Evolutionary conservation across 73 alveolate species (phyloP).

Genomic region (Stentor roeselii): DNA sequence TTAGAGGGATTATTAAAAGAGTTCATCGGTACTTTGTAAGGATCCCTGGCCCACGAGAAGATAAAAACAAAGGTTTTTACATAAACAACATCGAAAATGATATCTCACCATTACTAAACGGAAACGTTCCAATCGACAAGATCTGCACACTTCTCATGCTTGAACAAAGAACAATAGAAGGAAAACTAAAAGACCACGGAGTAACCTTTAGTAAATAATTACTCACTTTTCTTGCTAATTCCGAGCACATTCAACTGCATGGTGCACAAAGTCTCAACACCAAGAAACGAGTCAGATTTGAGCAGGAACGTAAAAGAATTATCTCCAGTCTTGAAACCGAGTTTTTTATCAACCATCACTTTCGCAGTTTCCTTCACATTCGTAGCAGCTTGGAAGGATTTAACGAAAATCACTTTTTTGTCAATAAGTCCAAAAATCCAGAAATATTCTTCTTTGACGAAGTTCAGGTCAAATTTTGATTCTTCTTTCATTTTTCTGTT

Average conservation of each 20-base stretch:
- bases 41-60: background rate
- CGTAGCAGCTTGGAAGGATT: background rate
- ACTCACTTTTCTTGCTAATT: no score
- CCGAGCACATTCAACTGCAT: no score
- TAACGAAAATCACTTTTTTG: background rate
- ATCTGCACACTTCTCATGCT: background rate
- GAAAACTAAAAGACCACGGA: background rate
- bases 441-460: background rate
- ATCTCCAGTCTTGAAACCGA: background rate
- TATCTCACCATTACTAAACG: background rate
- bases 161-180: background rate
- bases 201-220: no score
- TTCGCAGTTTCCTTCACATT: background rate
- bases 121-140: background rate
- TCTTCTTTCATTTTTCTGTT: background rate
- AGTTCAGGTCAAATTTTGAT: background rate
- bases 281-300: background rate
- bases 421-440: background rate
- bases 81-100: background rate
- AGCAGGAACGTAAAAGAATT: background rate
- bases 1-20: slow-evolving; percentile 15
- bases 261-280: no score
- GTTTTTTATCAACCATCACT: background rate
- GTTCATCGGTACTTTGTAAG: background rate
- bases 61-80: background rate